Base-by-base conservation (phyloP, 2,329 filamentous ascomycete species). In the Calonectria fujianensis region DNA sequence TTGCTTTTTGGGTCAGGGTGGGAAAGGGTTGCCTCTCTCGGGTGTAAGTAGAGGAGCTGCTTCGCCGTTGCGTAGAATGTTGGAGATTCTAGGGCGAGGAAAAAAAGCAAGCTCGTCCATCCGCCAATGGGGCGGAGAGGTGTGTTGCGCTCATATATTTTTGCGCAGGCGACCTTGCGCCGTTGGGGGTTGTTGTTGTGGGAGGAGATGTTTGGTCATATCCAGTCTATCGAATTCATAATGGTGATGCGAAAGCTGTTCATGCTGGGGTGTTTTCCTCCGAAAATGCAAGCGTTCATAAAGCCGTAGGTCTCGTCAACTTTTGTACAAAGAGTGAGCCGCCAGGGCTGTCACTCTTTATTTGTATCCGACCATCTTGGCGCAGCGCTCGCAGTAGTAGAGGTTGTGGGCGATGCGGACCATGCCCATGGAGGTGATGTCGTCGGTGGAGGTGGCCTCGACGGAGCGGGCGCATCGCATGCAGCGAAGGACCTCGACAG, bases 381-480 rank as follows among this genome's bases (percentile, higher is more conserved):
- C 92, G 82, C 92, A 93, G 45, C 90, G 88, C 74, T 89, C 87
- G 85, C 92, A 93, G 84, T 93, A 93, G 86, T 93, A 93, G 75
- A 93, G 89, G 83, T 92, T 92, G 83, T 91, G 90, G 2, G 91
- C 91, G 75, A 93, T 91, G 80, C 90, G 88, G 18, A 93, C 89
- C 91, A 93, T 93, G 75, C 91, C 91, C 73, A 86, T 90, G 54
- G 89, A 86, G 77, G 85, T 86, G 65, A 89, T 86, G 83, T 93
- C 90, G 82, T 93, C 91, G 39, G 90, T 91, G 11, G 90, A 89
- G 10, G 91, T 92, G 35, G 90, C 88, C 85, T 93, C 91, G 70
- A 91, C 90, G 70, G 89, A 88, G 73, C 89, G 89, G 52, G 90
- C 89, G 82, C 91, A 92, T 73, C 92, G 90, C 82, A 92, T 89